These are phyloP conservation scores for Zasmidium cellare DNA, from an alignment of 2,329 filamentous ascomycete genomes.

Conservation along the genomic window DNA sequence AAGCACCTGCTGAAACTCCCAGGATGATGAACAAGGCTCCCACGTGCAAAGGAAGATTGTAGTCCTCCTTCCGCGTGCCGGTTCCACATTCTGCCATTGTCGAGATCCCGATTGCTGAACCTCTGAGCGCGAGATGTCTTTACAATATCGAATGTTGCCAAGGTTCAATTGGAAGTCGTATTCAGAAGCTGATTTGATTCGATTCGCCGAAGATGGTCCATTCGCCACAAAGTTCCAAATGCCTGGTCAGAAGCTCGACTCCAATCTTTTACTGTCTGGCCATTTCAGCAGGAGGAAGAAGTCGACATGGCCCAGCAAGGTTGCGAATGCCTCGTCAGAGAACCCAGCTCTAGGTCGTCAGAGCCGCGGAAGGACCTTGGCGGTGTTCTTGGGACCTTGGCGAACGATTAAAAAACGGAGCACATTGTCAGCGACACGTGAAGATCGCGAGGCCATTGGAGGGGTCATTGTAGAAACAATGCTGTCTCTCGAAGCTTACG, in stretches of 20 bases:
- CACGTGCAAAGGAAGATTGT: slow-evolving; percentile 57
- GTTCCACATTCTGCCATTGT: slow-evolving; percentile 48
- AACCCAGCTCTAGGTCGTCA: not conserved
- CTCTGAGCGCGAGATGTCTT: not conserved
- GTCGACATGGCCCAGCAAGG: not conserved
- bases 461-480: not conserved
- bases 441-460: not conserved
- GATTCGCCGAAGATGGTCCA: no score
- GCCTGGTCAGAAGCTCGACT: no score
- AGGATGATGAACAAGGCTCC: slow-evolving; percentile 57
- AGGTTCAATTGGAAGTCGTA: no score
- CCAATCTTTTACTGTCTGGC: no score
- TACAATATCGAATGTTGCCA: not conserved
- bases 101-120: not conserved
- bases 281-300: not conserved
- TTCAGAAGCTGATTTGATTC: no score
- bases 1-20: slow-evolving; percentile 54
- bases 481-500: not conserved
- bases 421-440: not conserved
- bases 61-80: slow-evolving; percentile 41
- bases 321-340: not conserved
- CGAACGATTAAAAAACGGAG: not conserved
- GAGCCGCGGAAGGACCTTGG: not conserved
- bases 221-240: no score
- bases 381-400: not conserved